Percentiles rank a stretch among this genome's conserved stretches.
Conservation (phyloP, 2,329 filamentous ascomycete species). For the Xylariales sp. region DNA sequence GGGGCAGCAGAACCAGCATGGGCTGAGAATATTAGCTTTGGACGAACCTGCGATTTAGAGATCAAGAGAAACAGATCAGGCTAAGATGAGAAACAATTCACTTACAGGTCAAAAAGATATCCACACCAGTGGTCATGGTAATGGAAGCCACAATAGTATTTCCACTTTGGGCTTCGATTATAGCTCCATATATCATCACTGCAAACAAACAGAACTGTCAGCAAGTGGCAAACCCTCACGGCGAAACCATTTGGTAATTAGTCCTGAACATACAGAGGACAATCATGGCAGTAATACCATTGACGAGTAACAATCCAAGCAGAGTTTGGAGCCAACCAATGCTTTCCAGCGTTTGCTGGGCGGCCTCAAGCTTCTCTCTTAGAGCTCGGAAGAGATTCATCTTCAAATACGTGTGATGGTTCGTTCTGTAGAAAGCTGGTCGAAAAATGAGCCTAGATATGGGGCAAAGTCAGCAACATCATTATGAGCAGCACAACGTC, state of each 20-base stretch:
- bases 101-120: too few species aligned
- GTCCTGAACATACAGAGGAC: background rate
- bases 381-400: background rate
- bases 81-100: too few species aligned
- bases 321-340: background rate
- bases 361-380: background rate
- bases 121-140: background rate
- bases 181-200: background rate
- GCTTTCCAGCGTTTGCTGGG: background rate
- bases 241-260: background rate
- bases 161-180: background rate
- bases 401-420: too few species aligned
- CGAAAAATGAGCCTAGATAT: too few species aligned
- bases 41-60: too few species aligned
- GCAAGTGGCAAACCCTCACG: background rate
- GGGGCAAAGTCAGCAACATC: too few species aligned
- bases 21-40: too few species aligned
- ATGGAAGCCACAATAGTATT: background rate
- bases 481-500: too few species aligned
- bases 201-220: too few species aligned
- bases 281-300: background rate
- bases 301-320: background rate
- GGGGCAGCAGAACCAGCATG: too few species aligned
- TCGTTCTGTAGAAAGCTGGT: too few species aligned
- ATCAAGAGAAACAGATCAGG: too few species aligned